Base-by-base conservation (phyloP, 768 basidiomycete species). In the Psilocybe tampanensis region DNA sequence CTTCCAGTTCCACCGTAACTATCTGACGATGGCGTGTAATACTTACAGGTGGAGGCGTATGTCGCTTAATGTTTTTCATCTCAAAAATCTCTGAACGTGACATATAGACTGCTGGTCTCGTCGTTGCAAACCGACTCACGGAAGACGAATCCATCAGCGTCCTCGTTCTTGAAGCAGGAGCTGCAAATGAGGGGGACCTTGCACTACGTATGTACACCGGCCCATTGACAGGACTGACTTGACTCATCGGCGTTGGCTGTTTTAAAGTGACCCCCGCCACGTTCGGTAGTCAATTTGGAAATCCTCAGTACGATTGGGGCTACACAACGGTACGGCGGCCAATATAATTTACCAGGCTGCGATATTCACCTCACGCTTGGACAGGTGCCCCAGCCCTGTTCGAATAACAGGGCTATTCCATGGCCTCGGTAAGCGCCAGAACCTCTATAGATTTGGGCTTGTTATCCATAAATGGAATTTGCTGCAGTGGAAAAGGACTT, bases 251-350 rank as follows among this genome's bases (percentile, higher is more conserved):
- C n/a, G n/a, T n/a, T n/a, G n/a, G 18, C 18, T 13, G 22, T 11
- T 3, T 18, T 18, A 33, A 3, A 53, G 52, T 53, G 18, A 53
- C 52, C 8, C 52, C 52, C 15, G 52, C 52, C 13, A 41, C 52
- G 17, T 53, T 32, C 32, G 52, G 52, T 21, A 53, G 52, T 17
- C 52, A 53, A 21, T 53, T 53, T 41, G 43, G 43, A 21, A 53
- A 53, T 41, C 52, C 52, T 4, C 18, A 44, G 33, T 53, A 53
- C 18, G 52, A 53, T 2, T 53, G 52, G 52, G 52, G 26, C 8
- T 53, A 44, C 26, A 23, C 42, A 1, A 53, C 52, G 11, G 51
- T 52, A 19, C 3, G 51, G n/a, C 29, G 17, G 19, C 21, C 22
- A 7, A 21, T 3, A n/a, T n/a, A n/a, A n/a, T n/a, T n/a, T 36